Evolutionary conservation across 768 basidiomycete species (phyloP), one percentile per base, ranked within the genome.

Genomic region (Tulasnella sp.): DNA sequence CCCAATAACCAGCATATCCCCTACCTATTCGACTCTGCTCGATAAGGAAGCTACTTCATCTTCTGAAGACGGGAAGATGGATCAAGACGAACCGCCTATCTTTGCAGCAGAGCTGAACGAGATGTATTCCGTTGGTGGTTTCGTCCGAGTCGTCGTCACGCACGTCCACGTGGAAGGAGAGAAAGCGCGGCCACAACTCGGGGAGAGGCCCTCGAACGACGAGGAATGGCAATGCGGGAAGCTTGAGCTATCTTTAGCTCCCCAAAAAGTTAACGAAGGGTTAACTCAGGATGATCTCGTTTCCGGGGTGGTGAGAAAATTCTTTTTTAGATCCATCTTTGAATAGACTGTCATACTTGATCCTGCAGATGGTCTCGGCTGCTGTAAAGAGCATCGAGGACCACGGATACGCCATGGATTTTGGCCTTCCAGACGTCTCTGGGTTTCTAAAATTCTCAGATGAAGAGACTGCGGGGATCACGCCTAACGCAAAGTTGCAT

Each of bases 1-100:
- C 44, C 97, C 97, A 34, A 95, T 99, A 81, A 99, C 97, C 56
- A 92, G 96, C 85, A 89, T 99, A 79, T 94, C 96, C 19, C 85
- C 89, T 42, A 92, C 94, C 83, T 88, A 96, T 80, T 98, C 96
- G 10, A 82, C 85, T 39, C 87, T 89, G 27, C 88, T 99, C 40
- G 93, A 94, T 83, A 87, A 88, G 42, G 88, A 89, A 81, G 91
- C 88, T 75, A 34, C 62, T 87, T 86, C 56, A 82, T 76, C 27
- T 19, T 81, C 81, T 74, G 75, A 82, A 39, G 82, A 83, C 5
- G 84, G 83, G n/a, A 82, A 84, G 4, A 83, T 83, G n/a, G 80
- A 81, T 7, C 82, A 83, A 31, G 88, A 87, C 3, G 88, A 89
- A 42, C 87, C 86, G 27, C 84, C 85, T 6, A 87, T 86, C 16